These are phyloP conservation scores for Tagetes patula DNA, from an alignment of 129 eudicot genomes.

Conservation along the genomic window DNA sequence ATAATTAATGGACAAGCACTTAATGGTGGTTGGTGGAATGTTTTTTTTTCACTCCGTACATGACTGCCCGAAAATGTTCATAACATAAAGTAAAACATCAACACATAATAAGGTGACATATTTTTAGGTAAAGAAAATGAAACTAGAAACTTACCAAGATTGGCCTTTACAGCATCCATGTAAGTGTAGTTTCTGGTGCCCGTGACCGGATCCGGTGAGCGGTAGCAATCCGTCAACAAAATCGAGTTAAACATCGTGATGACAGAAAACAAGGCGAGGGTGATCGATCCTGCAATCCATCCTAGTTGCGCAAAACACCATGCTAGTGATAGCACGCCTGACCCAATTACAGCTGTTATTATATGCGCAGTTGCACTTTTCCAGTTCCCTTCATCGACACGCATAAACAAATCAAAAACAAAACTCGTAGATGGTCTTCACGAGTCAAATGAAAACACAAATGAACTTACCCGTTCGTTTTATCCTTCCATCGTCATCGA, in stretches of 20 bases:
- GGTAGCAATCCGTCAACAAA: slow-evolving; percentile 65
- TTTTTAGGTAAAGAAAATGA: not conserved
- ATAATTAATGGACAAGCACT: slow-evolving; percentile 13
- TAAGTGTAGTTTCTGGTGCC: slow-evolving; percentile 70
- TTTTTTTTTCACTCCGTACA: not conserved
- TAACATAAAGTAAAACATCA: not conserved
- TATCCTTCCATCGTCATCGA: slow-evolving; percentile 32
- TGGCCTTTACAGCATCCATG: slow-evolving; percentile 57
- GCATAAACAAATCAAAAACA: not conserved
- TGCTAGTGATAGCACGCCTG: slow-evolving; percentile 76
- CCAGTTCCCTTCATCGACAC: slow-evolving; percentile 42
- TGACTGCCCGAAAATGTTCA: not conserved
- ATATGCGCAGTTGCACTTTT: slow-evolving; percentile 68
- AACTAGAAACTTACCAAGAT: slow-evolving; percentile 45
- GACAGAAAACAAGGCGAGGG: slow-evolving; percentile 47
- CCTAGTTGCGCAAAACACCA: slow-evolving; percentile 84
- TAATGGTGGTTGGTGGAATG: slow-evolving; percentile 22
- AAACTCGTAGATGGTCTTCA: not conserved
- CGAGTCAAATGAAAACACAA: not conserved
- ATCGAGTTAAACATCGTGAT: slow-evolving; percentile 57
- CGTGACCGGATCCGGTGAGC: slow-evolving; percentile 47
- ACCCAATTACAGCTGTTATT: slow-evolving; percentile 76
- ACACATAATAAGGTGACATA: not conserved
- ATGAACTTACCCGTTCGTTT: slow-evolving; percentile 21
- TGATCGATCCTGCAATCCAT: slow-evolving; percentile 64